Base-by-base conservation (phyloP, 305 asterid genomes). In the Ilex paraguariensis region DNA sequence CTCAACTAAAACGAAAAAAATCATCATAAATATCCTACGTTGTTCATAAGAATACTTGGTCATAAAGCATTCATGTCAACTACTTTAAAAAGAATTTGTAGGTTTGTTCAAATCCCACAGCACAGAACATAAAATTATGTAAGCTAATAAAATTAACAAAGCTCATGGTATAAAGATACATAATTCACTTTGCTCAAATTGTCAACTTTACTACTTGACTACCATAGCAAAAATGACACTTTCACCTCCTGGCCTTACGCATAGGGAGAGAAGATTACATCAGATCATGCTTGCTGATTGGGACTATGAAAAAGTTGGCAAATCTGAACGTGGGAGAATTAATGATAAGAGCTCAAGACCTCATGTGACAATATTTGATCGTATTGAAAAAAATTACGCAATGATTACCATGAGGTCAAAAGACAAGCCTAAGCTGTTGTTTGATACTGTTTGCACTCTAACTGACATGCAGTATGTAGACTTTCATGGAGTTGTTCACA, bases 391-490 rank as follows among this genome's bases (percentile, higher is more conserved):
- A 63, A 82, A 81, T 76, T 87, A 85, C 60, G 85, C 95, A 3
- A 90, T 83, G 67, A 81, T 87, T 71, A 83, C 84, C 31, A 69
- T 87, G 90, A 79, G 80, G 63, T 83, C 93, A 14, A 85, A 71
- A 66, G 95, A 85, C 67, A 79, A 93, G 52, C 90, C 95, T 55
- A 87, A 87, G 80, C 80, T 87, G 78, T 66, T 87, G 82, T 87
- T 87, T 72, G 95, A 87, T 76, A 83, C 72, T 54, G 71, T 87
- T 61, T 85, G 93, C 81, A 81, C 95, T 71, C 79, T 87, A 31
- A 87, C 95, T 11, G 95, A 85, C 71, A 87, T 85, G 95, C 88
- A 87, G 67, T 87, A 87, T 68, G 90, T 87, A 13, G 83, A 85
- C 51, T 87, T 79, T 58, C 95, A 87, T 45, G 95, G 90, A 52